A percentile compares a stretch with the other conserved stretches of the same genome.
Conservation (phyloP, 345 rosid genomes). For the Acer campestre region DNA sequence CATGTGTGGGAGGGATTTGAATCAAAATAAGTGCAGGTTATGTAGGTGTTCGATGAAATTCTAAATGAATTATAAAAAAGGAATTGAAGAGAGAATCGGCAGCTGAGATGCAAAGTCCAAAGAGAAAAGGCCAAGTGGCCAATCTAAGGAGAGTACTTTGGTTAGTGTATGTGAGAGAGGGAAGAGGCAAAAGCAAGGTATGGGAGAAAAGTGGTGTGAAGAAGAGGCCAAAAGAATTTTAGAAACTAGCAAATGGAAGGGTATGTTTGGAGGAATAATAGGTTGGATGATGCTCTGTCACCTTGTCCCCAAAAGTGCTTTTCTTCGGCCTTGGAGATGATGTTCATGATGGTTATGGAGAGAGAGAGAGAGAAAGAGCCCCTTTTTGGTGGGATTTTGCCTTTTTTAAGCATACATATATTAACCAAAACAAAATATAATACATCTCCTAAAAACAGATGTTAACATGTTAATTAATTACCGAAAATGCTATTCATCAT, state of each 20-base stretch:
- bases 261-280: constrained; percentile 76
- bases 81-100: constrained; percentile 52
- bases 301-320: constrained; percentile 18
- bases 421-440: neutral
- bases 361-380: constrained; percentile 20
- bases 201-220: constrained; percentile 39
- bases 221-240: constrained; percentile 60
- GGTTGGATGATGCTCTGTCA: constrained; percentile 28
- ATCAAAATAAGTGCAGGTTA: neutral
- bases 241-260: constrained; percentile 74
- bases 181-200: constrained; percentile 43
- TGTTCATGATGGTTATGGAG: constrained; percentile 26
- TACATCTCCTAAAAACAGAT: neutral
- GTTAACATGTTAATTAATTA: too few species aligned
- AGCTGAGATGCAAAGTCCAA: constrained; percentile 57
- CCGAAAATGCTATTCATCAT: too few species aligned
- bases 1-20: neutral
- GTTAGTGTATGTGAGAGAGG: constrained; percentile 29
- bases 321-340: constrained; percentile 48
- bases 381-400: constrained; percentile 27
- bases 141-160: constrained; percentile 59
- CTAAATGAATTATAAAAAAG: constrained; percentile 32
- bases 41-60: constrained; percentile 49
- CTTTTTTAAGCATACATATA: neutral
- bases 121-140: constrained; percentile 52